phyloP scores from a whole-genome alignment of 495 filamentous ascomycete species.

The Halenospora varia region DNA sequence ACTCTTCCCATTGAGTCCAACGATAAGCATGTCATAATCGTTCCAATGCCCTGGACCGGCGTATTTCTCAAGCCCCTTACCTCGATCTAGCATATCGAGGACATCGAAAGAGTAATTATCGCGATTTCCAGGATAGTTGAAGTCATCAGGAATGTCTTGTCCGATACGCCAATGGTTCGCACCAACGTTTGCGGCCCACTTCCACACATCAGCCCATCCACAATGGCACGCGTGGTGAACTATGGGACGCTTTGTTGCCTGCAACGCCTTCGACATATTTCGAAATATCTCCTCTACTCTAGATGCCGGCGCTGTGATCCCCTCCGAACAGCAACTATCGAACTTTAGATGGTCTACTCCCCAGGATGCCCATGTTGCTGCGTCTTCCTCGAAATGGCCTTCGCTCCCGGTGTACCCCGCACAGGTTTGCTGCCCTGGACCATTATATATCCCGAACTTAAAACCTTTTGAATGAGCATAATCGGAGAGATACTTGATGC shows the following conservation, averaged over 20 bases:
- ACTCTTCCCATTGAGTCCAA: conserved; percentile 28
- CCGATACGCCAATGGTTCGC: conserved; percentile 27
- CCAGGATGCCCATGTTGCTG: conserved; percentile 4
- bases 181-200: background rate
- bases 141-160: conserved; percentile 33
- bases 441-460: conserved; percentile 28
- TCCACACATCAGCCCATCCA: conserved; percentile 14
- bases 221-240: conserved; percentile 31
- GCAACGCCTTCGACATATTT: conserved; percentile 32
- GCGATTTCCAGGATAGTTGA: conserved; percentile 16
- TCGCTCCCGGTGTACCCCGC: conserved; percentile 25
- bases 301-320: background rate
- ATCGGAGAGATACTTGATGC: conserved; percentile 25
- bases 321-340: conserved; percentile 8
- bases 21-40: conserved; percentile 42
- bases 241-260: conserved; percentile 26
- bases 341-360: conserved; percentile 9
- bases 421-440: conserved; percentile 27
- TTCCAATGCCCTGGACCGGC: conserved; percentile 23
- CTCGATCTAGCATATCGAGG: conserved; percentile 5
- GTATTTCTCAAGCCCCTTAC: background rate
- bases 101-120: background rate
- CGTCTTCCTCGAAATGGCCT: background rate
- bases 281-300: background rate
- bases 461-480: conserved; percentile 26